Percentiles rank a stretch among this genome's conserved stretches.
These are phyloP conservation scores for Torrubiella hemipterigena DNA, from an alignment of 2,329 filamentous ascomycete species.

Conservation along the genomic window DNA sequence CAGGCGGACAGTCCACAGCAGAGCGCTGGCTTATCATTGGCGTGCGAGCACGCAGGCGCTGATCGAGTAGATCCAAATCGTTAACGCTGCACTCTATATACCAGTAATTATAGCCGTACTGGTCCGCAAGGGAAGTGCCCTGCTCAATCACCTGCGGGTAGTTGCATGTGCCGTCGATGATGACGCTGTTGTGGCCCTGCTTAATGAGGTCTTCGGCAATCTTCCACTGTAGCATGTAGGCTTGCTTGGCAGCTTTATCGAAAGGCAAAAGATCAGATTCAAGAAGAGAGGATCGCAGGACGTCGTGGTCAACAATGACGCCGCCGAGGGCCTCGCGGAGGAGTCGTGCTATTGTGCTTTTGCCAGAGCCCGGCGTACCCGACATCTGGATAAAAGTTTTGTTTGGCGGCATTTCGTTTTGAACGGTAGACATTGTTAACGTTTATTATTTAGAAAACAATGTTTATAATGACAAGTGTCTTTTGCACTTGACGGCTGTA, in stretches of 20 bases:
- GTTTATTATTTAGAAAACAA: too few relatives aligned
- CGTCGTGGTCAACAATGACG: constrained; percentile 23
- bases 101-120: constrained; percentile 10
- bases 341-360: constrained; percentile 21
- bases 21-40: constrained; percentile 18
- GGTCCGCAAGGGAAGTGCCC: constrained; percentile 16
- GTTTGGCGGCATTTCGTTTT: too few relatives aligned
- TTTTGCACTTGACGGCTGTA: too few relatives aligned
- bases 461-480: too few relatives aligned
- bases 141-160: constrained; percentile 16
- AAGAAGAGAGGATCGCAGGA: constrained; percentile 21
- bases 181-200: constrained; percentile 18
- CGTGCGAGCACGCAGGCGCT: constrained; percentile 12
- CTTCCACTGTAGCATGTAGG: constrained; percentile 23
- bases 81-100: constrained; percentile 20
- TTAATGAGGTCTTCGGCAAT: constrained; percentile 20
- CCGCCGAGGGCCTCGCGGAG: constrained; percentile 15
- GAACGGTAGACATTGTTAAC: too few relatives aligned
- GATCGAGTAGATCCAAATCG: constrained; percentile 17
- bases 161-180: constrained; percentile 26
- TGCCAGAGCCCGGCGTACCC: constrained; percentile 24
- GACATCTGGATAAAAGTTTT: constrained; percentile 22
- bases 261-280: constrained; percentile 15
- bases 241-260: constrained; percentile 15
- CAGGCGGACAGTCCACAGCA: constrained; percentile 13